phyloP scores from a whole-genome alignment of 768 basidiomycete genomes.

The Neoboletus magnificus region DNA sequence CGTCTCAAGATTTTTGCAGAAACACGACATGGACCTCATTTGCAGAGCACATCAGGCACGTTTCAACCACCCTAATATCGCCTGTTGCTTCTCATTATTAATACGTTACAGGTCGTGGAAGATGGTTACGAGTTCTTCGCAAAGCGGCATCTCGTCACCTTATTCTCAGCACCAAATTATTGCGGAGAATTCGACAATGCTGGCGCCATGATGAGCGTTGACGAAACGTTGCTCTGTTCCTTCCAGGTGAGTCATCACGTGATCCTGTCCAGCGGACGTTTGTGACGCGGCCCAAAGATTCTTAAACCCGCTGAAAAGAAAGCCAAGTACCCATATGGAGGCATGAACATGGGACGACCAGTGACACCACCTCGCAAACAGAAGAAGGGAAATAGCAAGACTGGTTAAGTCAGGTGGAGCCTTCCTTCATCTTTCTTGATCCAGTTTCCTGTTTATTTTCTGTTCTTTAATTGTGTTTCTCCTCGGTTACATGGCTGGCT shows the following conservation, averaged over 20 bases:
- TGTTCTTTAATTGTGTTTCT: slow-evolving; percentile 25
- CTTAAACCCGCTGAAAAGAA: slow-evolving; percentile 99
- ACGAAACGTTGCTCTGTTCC: slow-evolving; percentile 94
- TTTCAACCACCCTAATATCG: slow-evolving; percentile 11
- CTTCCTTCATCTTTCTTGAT: slow-evolving; percentile 25
- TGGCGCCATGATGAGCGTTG: slow-evolving; percentile 99
- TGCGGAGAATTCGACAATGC: slow-evolving; percentile 98
- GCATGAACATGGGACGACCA: slow-evolving; percentile 81
- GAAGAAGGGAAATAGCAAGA: slow-evolving; percentile 94
- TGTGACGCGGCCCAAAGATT: slow-evolving; percentile 52
- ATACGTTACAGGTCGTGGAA: slow-evolving; percentile 76
- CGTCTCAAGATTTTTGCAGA: slow-evolving; percentile 96
- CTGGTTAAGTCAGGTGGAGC: slow-evolving; percentile 35
- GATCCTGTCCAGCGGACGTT: not conserved
- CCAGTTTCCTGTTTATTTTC: slow-evolving; percentile 31
- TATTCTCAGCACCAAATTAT: slow-evolving; percentile 96
- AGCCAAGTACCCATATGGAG: slow-evolving; percentile 86
- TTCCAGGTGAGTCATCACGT: slow-evolving; percentile 73
- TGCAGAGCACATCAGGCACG: slow-evolving; percentile 96
- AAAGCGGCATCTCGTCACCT: slow-evolving; percentile 92
- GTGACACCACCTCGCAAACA: slow-evolving; percentile 96
- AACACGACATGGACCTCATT: slow-evolving; percentile 99
- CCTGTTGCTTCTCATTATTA: slow-evolving; percentile 1
- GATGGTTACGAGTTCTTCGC: slow-evolving; percentile 99
- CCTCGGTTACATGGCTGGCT: slow-evolving; percentile 25